A percentile compares a stretch with the other conserved stretches of the same genome.
phyloP scores from a whole-genome alignment of 2,329 filamentous ascomycete genomes.

The Neophaeococcomyces aloes region DNA sequence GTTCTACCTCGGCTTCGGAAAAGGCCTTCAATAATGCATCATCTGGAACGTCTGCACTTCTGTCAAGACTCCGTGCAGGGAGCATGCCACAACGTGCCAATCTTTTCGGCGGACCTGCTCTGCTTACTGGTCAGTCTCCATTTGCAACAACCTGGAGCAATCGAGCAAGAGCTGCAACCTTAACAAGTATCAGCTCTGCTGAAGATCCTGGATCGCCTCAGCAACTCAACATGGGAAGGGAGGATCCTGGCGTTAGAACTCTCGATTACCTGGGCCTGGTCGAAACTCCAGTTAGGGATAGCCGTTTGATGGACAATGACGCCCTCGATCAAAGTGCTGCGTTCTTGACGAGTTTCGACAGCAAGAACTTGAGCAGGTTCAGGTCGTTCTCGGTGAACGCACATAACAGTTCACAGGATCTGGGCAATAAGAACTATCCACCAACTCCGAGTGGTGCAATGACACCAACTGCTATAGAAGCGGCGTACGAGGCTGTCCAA shows the following conservation, averaged over 20 bases:
- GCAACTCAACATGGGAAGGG: slow-evolving; percentile 72
- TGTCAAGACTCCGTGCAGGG: slow-evolving; percentile 79
- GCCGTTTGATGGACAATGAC: slow-evolving; percentile 48
- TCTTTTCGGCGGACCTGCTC: slow-evolving; percentile 45
- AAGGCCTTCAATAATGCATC: slow-evolving; percentile 27
- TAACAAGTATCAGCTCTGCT: slow-evolving; percentile 78
- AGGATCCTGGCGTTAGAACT: slow-evolving; percentile 82
- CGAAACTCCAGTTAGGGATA: slow-evolving; percentile 78
- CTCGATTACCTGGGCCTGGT: slow-evolving; percentile 91
- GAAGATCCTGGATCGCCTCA: slow-evolving; percentile 82
- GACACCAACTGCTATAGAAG: slow-evolving; percentile 48
- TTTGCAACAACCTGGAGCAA: slow-evolving; percentile 81
- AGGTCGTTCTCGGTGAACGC: slow-evolving; percentile 98
- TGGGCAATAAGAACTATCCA: slow-evolving; percentile 46
- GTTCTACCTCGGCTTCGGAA: slow-evolving; percentile 27
- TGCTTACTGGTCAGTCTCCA: slow-evolving; percentile 75
- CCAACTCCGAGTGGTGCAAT: slow-evolving; percentile 48
- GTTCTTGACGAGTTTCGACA: slow-evolving; percentile 53
- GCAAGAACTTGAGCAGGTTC: slow-evolving; percentile 73
- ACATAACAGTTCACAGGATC: slow-evolving; percentile 83
- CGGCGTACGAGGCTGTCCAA: slow-evolving; percentile 50
- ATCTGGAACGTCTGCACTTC: slow-evolving; percentile 56
- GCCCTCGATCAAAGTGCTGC: slow-evolving; percentile 49
- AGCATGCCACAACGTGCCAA: slow-evolving; percentile 86
- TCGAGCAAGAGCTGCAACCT: slow-evolving; percentile 73